Evolutionary conservation across 306 rosid species (phyloP).

Genomic region (Cajanus cajan): DNA sequence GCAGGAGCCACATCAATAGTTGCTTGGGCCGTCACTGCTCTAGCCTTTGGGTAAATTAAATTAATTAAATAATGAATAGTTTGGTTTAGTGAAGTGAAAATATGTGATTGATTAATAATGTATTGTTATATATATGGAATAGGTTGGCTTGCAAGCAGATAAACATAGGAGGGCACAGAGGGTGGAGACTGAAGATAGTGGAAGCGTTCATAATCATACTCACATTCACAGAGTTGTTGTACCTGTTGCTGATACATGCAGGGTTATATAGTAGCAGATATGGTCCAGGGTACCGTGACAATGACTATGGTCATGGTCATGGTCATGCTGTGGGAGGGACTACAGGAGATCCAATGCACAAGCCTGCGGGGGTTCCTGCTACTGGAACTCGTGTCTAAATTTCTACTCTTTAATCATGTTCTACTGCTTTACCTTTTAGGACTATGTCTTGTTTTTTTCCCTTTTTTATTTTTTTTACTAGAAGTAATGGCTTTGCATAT

Average conservation of each 20-base stretch:
- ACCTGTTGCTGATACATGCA: conserved; percentile 65
- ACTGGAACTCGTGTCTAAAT: conserved; percentile 43
- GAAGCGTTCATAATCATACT: conserved; percentile 79
- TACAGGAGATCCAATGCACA: conserved; percentile 53
- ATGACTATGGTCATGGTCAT: conserved; percentile 49
- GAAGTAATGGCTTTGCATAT: background rate
- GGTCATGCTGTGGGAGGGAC: conserved; percentile 35
- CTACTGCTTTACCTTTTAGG: background rate
- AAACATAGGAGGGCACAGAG: conserved; percentile 76
- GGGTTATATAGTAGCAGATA: conserved; percentile 76
- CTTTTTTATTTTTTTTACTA: background rate
- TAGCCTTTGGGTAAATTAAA: conserved; percentile 55
- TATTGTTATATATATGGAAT: background rate
- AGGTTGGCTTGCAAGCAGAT: conserved; percentile 91
- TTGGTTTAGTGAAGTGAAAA: too few species aligned
- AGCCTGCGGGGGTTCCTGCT: conserved; percentile 42
- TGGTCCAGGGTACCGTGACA: conserved; percentile 84
- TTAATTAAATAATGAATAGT: too few species aligned
- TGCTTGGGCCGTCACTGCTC: conserved; percentile 83
- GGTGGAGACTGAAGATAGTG: conserved; percentile 77
- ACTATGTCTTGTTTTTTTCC: background rate
- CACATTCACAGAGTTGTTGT: conserved; percentile 70
- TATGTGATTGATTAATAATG: too few species aligned
- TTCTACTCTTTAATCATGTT: background rate
- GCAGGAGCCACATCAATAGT: conserved; percentile 62